Percentiles rank a stretch among this genome's conserved stretches.
Conservation (phyloP, 805 yeast genomes). For the Saturnispora galanensis region DNA sequence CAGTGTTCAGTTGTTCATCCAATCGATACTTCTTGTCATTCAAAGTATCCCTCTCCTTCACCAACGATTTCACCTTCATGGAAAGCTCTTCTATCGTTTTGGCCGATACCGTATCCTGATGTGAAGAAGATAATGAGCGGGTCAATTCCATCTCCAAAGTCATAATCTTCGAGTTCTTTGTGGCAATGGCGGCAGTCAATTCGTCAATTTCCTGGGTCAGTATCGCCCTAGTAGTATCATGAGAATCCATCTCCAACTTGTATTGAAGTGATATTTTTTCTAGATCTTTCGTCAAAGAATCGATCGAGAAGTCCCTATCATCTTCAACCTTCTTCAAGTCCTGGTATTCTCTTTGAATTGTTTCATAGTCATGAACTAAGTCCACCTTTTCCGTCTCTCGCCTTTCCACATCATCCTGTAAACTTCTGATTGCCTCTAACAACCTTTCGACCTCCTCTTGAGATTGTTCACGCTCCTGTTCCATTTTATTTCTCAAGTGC, state of each 20-base stretch:
- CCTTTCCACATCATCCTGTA: slow-evolving; percentile 24
- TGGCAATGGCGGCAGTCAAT: slow-evolving; percentile 11
- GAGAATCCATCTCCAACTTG: slow-evolving; percentile 20
- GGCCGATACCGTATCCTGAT: background rate
- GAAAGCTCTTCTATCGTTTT: slow-evolving; percentile 9
- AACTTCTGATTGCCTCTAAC: slow-evolving; percentile 17
- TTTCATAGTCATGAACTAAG: slow-evolving; percentile 29
- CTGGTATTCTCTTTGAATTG: slow-evolving; percentile 19
- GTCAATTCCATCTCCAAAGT: slow-evolving; percentile 4
- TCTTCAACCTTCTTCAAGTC: slow-evolving; percentile 2
- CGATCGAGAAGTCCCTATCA: background rate
- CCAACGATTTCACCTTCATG: slow-evolving; percentile 2
- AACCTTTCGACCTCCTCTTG: slow-evolving; percentile 15
- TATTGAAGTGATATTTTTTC: slow-evolving; percentile 29
- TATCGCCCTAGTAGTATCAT: slow-evolving; percentile 16
- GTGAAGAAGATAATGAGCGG: background rate
- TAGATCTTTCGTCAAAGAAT: slow-evolving; percentile 25
- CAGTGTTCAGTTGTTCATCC: background rate
- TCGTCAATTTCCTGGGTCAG: slow-evolving; percentile 8
- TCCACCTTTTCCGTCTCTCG: slow-evolving; percentile 29
- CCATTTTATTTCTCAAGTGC: slow-evolving; percentile 3
- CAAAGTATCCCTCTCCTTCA: slow-evolving; percentile 2
- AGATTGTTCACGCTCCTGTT: slow-evolving; percentile 6
- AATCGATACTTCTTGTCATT: background rate
- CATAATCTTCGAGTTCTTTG: slow-evolving; percentile 10